These are phyloP conservation scores for Moesziomyces globuligerus DNA, from an alignment of 1,284 basidiomycete genomes.

Conservation along the genomic window DNA sequence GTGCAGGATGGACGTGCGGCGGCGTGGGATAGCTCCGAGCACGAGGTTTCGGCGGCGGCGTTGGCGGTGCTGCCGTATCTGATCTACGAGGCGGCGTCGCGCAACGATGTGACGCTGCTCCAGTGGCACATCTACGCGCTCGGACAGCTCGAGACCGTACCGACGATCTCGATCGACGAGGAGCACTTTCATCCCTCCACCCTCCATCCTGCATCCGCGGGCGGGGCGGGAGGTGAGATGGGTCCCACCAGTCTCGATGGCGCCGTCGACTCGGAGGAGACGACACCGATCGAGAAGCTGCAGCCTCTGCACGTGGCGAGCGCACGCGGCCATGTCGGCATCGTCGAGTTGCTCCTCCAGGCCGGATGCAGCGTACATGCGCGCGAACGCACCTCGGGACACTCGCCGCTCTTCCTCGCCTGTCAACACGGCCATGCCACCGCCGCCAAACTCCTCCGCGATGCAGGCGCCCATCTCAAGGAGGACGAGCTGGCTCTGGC, in stretches of 20 bases:
- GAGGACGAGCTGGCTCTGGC: slow-evolving; percentile 55
- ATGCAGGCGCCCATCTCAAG: slow-evolving; percentile 64
- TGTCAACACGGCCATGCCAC: slow-evolving; percentile 49
- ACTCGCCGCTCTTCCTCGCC: slow-evolving; percentile 74
- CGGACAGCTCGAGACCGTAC: slow-evolving; percentile 28
- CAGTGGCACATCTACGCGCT: slow-evolving; percentile 49
- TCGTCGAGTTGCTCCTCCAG: slow-evolving; percentile 75
- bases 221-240: slow-evolving; percentile 11
- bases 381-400: slow-evolving; percentile 76
- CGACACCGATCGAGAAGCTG: slow-evolving; percentile 41
- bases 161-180: slow-evolving; percentile 29
- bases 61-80: slow-evolving; percentile 40
- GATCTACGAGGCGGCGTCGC: slow-evolving; percentile 43
- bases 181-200: slow-evolving; percentile 42
- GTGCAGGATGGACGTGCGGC: slow-evolving; percentile 5
- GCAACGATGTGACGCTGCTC: slow-evolving; percentile 37
- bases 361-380: slow-evolving; percentile 87
- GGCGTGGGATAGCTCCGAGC: slow-evolving; percentile 28
- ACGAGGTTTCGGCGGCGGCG: slow-evolving; percentile 28
- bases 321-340: slow-evolving; percentile 74
- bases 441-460: slow-evolving; percentile 50
- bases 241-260: slow-evolving; percentile 3
- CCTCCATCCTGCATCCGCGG: slow-evolving; percentile 10
- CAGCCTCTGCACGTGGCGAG: slow-evolving; percentile 84
- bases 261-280: slow-evolving; percentile 4